phyloP scores from a whole-genome alignment of 2,329 filamentous ascomycete genomes.

The Metarhizium brunneum region DNA sequence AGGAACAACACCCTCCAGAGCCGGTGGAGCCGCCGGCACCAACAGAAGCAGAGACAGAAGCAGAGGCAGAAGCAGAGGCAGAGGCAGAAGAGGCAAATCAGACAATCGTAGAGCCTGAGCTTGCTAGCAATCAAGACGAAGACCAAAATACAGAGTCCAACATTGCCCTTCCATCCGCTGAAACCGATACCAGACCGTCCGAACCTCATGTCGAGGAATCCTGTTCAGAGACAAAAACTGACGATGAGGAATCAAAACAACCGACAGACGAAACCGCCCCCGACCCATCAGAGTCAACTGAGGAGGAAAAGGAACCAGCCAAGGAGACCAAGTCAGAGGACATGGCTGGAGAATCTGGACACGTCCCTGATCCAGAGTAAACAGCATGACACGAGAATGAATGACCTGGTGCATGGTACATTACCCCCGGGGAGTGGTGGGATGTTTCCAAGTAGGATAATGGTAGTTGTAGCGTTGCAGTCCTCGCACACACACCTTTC shows the following conservation, averaged over 20 bases:
- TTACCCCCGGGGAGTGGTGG: not conserved
- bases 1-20: slow-evolving; percentile 4
- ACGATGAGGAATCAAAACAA: not conserved
- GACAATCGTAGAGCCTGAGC: slow-evolving; percentile 1
- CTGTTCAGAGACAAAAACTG: not conserved
- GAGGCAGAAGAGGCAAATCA: slow-evolving; percentile 5
- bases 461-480: not conserved
- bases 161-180: not conserved
- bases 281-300: not conserved
- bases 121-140: not conserved
- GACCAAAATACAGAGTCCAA: not conserved
- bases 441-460: not conserved
- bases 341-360: slow-evolving; percentile 4
- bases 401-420: not conserved
- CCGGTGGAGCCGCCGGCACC: slow-evolving; percentile 6
- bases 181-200: not conserved
- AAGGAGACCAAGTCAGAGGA: slow-evolving; percentile 3
- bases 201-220: not conserved
- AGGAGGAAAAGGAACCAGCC: not conserved
- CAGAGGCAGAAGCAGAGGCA: not conserved
- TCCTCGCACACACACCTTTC: too few relatives aligned
- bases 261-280: not conserved
- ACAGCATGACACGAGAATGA: not conserved
- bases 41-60: not conserved
- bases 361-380: slow-evolving; percentile 4